phyloP scores from a whole-genome alignment of 805 yeast species.

The Saturnispora galanensis region DNA sequence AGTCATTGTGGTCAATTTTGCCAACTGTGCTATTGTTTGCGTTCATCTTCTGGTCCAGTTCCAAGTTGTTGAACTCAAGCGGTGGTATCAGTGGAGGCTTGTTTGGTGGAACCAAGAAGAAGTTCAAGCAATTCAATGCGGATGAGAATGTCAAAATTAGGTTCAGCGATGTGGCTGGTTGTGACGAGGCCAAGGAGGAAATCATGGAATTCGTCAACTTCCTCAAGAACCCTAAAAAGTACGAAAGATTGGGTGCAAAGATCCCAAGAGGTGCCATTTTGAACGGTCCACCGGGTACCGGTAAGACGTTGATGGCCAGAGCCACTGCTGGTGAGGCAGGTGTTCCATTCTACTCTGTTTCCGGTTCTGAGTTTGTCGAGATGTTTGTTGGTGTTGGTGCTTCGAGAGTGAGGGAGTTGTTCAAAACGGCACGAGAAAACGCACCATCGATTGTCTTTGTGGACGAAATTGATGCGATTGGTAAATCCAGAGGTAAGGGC shows the following conservation, averaged over 20 bases:
- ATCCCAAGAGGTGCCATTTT: slow-evolving; percentile 92
- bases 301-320: slow-evolving; percentile 85
- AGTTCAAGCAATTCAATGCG: slow-evolving; percentile 74
- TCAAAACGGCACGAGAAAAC: slow-evolving; percentile 79
- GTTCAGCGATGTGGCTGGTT: slow-evolving; percentile 89
- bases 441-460: slow-evolving; percentile 88
- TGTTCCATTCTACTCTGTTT: slow-evolving; percentile 83
- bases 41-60: slow-evolving; percentile 60
- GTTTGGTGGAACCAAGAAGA: slow-evolving; percentile 71
- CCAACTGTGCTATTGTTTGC: slow-evolving; percentile 80
- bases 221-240: slow-evolving; percentile 73
- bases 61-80: slow-evolving; percentile 43
- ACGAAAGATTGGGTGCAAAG: slow-evolving; percentile 84
- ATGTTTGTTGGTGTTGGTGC: slow-evolving; percentile 98
- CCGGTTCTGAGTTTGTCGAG: slow-evolving; percentile 93
- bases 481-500: slow-evolving; percentile 66
- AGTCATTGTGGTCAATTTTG: slow-evolving; percentile 56
- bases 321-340: slow-evolving; percentile 98
- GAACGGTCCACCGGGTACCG: slow-evolving; percentile 96
- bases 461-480: slow-evolving; percentile 95
- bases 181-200: slow-evolving; percentile 90
- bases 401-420: slow-evolving; percentile 84
- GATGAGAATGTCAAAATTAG: slow-evolving; percentile 73
- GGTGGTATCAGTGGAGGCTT: slow-evolving; percentile 48
- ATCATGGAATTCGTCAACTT: slow-evolving; percentile 92